These are phyloP conservation scores for Aspergillus mulundensis DNA, from an alignment of 495 filamentous ascomycete species.

Conservation along the genomic window DNA sequence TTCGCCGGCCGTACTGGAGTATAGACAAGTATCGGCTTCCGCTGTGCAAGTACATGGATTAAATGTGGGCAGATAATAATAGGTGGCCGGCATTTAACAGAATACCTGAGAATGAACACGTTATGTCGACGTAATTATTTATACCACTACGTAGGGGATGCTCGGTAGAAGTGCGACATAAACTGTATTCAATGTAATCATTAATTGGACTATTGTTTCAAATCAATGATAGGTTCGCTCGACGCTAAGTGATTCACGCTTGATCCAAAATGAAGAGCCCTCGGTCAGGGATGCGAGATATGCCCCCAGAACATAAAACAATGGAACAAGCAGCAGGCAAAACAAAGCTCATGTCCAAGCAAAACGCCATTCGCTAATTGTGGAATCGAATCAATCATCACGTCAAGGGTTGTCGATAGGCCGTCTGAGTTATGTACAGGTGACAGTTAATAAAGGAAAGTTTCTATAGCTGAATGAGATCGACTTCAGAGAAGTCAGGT, in stretches of 20 bases:
- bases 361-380: constrained; percentile 4
- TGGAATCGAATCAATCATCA: neutral
- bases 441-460: neutral
- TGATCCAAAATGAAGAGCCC: neutral
- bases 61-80: constrained; percentile 14
- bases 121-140: too few relatives aligned
- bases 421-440: neutral
- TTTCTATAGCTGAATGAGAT: constrained; percentile 74
- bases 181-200: neutral
- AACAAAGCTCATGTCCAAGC: neutral
- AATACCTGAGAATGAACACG: neutral
- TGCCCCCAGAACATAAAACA: neutral
- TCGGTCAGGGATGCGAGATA: neutral
- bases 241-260: neutral
- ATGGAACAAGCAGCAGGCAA: neutral
- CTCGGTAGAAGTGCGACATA: neutral
- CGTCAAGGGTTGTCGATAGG: neutral
- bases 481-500: constrained; percentile 87
- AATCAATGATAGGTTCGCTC: neutral
- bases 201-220: neutral
- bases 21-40: constrained; percentile 71
- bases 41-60: constrained; percentile 59
- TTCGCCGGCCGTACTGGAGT: constrained; percentile 83
- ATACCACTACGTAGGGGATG: neutral
- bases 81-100: too few relatives aligned